Evolutionary conservation across 768 basidiomycete species (phyloP), one percentile per base, ranked within the genome.

Genomic region (Psilocybe azurescens): DNA sequence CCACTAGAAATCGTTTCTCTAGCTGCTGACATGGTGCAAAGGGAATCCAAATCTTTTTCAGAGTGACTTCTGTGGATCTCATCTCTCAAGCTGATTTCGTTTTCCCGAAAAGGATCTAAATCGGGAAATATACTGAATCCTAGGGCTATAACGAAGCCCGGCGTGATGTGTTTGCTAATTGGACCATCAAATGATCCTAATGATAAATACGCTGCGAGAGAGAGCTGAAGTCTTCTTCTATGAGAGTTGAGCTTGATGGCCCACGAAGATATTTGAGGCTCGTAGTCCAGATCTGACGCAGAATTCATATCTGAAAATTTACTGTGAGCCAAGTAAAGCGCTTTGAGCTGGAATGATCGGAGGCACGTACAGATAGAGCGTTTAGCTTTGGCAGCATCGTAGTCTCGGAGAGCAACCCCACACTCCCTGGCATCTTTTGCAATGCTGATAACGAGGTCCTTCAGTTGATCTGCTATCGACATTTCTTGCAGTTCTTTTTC

Each of bases 391-490:
- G 41, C 5, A 44, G 41, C 41, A 44, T 44, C 11, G 14, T 44
- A 44, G n/a, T 44, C 41, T 16, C n/a, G 11, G 5, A 44, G 14
- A 16, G n/a, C 5, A 44, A 44, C 4, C 2, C 78, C 80, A 60
- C 80, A 81, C 7, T 72, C 68, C 60, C 76, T 78, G 48, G 84
- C 79, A 56, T 83, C 78, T 7, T 73, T 57, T 3, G 75, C 81
- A 4, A 81, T 77, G 0, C 56, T 49, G 32, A 71, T 58, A 56
- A 71, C 65, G 9, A 75, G 62, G 0, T 62, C 71, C 65, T 65
- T 68, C 29, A 81, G 70, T 6, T 81, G 64, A 46, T 67, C 65
- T 54, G 75, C 64, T 28, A 78, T 50, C 3, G 73, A 65, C 0
- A 66, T 46, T 1, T 79, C 79, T 57, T 82, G 76, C 0, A 68